These are phyloP conservation scores for Pythium monospermum DNA, from an alignment of 352 stramenopile species.

Conservation along the genomic window DNA sequence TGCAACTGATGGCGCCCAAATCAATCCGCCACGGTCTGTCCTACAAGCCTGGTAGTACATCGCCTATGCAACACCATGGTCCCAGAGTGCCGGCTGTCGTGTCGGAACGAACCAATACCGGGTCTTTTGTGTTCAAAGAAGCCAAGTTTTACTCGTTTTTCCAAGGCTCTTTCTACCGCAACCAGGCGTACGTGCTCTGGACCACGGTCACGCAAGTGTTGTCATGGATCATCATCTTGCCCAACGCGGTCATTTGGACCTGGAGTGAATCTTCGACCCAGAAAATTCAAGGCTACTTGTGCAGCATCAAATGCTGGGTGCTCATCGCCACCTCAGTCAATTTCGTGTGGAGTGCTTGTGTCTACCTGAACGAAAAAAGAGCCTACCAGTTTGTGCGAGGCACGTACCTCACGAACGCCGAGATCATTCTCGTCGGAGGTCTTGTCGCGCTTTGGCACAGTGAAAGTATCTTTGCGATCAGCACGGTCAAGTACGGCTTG, in stretches of 20 bases:
- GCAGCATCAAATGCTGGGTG: slow-evolving; percentile 18
- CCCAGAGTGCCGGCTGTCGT: too few species aligned
- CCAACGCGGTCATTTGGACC: slow-evolving; percentile 22
- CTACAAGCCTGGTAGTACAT: too few species aligned
- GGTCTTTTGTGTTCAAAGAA: slow-evolving; percentile 15
- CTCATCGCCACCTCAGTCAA: slow-evolving; percentile 11
- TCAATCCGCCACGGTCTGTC: slow-evolving; percentile 2
- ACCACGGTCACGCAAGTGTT: slow-evolving; percentile 17
- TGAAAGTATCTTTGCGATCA: slow-evolving; percentile 13
- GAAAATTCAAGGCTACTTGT: slow-evolving; percentile 13
- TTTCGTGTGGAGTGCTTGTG: slow-evolving; percentile 9
- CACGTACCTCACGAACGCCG: slow-evolving; percentile 17
- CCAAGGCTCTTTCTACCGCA: slow-evolving; percentile 25
- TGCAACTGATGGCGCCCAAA: slow-evolving; percentile 2
- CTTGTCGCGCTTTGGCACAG: slow-evolving; percentile 4
- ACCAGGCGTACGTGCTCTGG: slow-evolving; percentile 9
- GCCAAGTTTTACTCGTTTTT: slow-evolving; percentile 30
- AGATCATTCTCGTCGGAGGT: slow-evolving; percentile 15
- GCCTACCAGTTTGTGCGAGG: slow-evolving; percentile 12
- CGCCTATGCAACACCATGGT: too few species aligned
- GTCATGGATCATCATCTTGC: slow-evolving; percentile 22
- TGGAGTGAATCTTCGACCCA: slow-evolving; percentile 18
- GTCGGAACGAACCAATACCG: too few species aligned
- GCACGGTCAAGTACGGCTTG: slow-evolving; percentile 11
- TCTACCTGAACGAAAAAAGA: slow-evolving; percentile 8